Evolutionary conservation across 139 green algal species (phyloP), one percentile per base, ranked within the genome.

Genomic region (Tetratostichococcus sp.): DNA sequence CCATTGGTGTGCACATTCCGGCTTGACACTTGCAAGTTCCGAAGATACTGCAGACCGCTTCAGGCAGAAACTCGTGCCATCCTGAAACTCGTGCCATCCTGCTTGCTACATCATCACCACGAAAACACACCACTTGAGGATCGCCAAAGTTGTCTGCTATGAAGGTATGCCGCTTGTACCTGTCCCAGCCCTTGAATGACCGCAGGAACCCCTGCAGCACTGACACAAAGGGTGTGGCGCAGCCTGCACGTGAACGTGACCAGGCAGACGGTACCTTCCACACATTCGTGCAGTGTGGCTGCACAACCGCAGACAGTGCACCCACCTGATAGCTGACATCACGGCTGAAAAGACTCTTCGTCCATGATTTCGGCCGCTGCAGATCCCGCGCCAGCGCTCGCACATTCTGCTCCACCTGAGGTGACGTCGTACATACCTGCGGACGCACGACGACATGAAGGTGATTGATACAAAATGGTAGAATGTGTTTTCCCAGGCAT

Each of bases 321-420:
- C 43, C 34, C 43, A 83, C 84, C 74, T 77, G 72, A 30, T 89
- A 89, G 25, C 69, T 72, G 21, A 88, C 79, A 31, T 75, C 75
- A 32, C 43, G 71, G 11, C 74, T 42, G 30, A 85, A 86, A 6
- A 91, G 65, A 30, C 31, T 67, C 19, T 57, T 57, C 5, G 83
- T 87, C 77, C 81, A 85, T 5, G 70, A 74, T 43, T 79, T 79
- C 1, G 70, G 75, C 6, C 84, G 75, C 57, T 79, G 33, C 25
- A 89, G 65, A 73, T 91, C 86, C 4, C 71, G 69, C 0, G 89
- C 85, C 30, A 93, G 67, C 28, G 74, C 58, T 26, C 86, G 73
- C 21, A 94, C 79, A 8, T 81, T 91, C 67, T 84, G 70, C 80
- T 94, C 89, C 67, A 94, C 88, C 2, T 84, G 76, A 0, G 89